These are phyloP conservation scores for Tulasnella calospora DNA, from an alignment of 768 basidiomycete species.

Conservation along the genomic window DNA sequence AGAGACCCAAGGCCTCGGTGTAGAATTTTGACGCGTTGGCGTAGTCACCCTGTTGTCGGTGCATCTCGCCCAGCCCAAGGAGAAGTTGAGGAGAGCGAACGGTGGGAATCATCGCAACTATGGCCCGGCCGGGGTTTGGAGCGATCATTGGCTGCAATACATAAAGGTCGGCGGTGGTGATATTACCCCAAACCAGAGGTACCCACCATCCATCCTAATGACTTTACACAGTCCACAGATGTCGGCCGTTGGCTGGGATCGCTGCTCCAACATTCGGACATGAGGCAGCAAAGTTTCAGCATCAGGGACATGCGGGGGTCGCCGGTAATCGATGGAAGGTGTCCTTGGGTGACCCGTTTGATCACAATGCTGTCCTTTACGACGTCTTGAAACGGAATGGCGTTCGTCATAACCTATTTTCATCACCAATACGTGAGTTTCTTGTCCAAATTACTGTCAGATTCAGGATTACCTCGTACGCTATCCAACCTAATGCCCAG, in stretches of 20 bases:
- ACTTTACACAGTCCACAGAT: not conserved
- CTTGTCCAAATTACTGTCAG: not conserved
- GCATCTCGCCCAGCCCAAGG: not conserved
- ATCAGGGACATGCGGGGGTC: not conserved
- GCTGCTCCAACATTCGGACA: not conserved
- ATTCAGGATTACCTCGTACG: not conserved
- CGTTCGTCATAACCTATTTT: not conserved
- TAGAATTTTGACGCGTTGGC: not conserved
- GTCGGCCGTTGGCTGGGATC: not conserved
- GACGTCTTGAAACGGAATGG: not conserved
- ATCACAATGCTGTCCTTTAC: not conserved
- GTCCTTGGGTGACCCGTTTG: not conserved
- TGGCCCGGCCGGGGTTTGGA: not conserved
- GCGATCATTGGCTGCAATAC: not conserved
- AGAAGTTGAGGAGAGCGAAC: not conserved
- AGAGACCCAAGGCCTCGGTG: not conserved
- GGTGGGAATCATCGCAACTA: not conserved
- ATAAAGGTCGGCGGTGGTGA: not conserved
- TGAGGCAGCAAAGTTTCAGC: not conserved
- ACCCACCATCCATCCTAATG: not conserved
- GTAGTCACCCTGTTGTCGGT: not conserved
- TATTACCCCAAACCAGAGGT: not conserved
- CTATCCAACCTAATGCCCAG: not conserved
- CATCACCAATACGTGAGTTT: not conserved
- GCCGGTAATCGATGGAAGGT: not conserved